Evolutionary conservation across 139 green algal species (phyloP), one percentile per base, ranked within the genome.

Genomic region (Choricystis sp.): DNA sequence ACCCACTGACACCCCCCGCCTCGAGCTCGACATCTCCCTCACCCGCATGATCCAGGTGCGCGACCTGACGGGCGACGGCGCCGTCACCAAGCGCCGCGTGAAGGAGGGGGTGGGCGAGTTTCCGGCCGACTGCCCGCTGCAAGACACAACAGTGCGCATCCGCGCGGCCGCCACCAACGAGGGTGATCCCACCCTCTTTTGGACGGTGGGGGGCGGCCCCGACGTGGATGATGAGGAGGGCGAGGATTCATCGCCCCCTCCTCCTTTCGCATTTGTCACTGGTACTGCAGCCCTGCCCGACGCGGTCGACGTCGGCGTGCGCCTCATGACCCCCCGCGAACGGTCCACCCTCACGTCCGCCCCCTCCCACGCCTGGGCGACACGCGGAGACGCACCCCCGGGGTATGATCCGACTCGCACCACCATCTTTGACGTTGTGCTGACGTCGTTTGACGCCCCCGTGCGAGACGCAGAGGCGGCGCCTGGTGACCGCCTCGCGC

Each of bases 61-160:
- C 0, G 86, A 94, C 75, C 68, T 94, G 62, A 80, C 73, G 3
- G 81, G 81, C n/a, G 79, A 85, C 60, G 86, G 86, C 14, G 52
- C 62, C 19, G 74, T 86, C n/a, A 66, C 75, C 26, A 94, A 94
- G 74, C 70, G 72, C 31, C 74, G 78, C 2, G 28, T 85, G 31
- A 29, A 59, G 22, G 77, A 87, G 40, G 86, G 86, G 2, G 4
- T 48, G 16, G 86, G 86, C 1, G 82, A 88, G 30, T 94, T 94
- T 63, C 86, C 86, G 27, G 66, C 84, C 3, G 86, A 92, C 72
- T 91, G 83, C 74, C 85, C 86, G 20, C 56, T 94, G 29, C 59
- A 92, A 22, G 86, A 94, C 78, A 88, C 76, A 29, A 64, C 59
- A 19, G 77, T 91, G 26, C 29, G 61, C 16, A 31, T 87, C 29